phyloP scores from a whole-genome alignment of 176 grass and related monocot genomes.

The Leersia perrieri region DNA sequence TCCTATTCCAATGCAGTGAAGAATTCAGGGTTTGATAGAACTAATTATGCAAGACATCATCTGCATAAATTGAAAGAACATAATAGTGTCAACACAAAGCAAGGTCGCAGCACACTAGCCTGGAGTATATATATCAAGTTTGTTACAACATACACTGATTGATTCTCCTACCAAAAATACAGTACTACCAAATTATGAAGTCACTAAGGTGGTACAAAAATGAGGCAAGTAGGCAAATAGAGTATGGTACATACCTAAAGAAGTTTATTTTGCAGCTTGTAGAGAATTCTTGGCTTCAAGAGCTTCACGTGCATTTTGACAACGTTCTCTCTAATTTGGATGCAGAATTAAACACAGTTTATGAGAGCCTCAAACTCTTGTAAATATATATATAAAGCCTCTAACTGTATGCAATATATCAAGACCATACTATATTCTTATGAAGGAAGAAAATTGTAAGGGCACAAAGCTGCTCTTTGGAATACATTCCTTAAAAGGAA shows the following conservation, averaged over 20 bases:
- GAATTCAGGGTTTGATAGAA: conserved; percentile 6
- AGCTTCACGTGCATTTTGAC: conserved; percentile 49
- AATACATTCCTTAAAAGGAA: no score
- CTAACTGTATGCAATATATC: neutral
- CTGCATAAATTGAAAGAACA: neutral
- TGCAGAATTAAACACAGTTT: neutral
- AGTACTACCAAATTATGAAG: neutral
- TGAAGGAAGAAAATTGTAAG: neutral
- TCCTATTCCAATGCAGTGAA: neutral
- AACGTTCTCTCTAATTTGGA: conserved; percentile 56
- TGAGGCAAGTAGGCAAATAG: no score
- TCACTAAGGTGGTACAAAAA: neutral
- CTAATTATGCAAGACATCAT: no score
- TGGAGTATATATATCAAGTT: neutral
- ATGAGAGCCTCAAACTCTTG: no score
- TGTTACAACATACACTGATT: neutral
- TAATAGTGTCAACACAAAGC: neutral
- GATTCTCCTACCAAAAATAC: neutral
- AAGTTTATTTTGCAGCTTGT: conserved; percentile 22
- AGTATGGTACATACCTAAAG: conserved; percentile 18
- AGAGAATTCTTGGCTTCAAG: conserved; percentile 32
- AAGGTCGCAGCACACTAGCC: neutral
- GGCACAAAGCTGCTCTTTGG: neutral
- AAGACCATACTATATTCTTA: neutral
- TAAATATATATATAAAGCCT: no score